phyloP scores from a whole-genome alignment of 2,329 filamentous ascomycete species.

The Colletotrichum filicis region DNA sequence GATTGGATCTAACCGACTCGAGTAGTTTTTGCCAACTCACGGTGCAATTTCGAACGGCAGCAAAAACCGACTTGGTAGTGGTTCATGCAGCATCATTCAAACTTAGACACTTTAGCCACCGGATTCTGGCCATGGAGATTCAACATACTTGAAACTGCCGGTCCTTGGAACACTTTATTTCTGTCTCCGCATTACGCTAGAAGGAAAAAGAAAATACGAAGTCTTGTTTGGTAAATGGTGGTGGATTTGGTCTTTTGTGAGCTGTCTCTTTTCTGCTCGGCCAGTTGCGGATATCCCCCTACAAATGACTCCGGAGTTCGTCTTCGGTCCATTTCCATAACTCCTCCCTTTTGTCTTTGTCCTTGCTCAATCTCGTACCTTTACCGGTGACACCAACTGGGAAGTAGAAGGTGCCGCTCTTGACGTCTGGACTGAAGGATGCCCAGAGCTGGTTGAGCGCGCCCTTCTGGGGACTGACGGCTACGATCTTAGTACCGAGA shows the following conservation, averaged over 20 bases:
- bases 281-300: background rate
- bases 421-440: slow-evolving; percentile 37
- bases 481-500: slow-evolving; percentile 72
- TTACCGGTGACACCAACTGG: slow-evolving; percentile 44
- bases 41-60: slow-evolving; percentile 20
- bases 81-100: slow-evolving; percentile 3
- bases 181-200: slow-evolving; percentile 16
- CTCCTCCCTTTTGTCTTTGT: slow-evolving; percentile 41
- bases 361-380: slow-evolving; percentile 36
- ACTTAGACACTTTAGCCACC: background rate
- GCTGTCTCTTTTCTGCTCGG: background rate
- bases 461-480: slow-evolving; percentile 39
- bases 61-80: slow-evolving; percentile 15
- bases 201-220: background rate
- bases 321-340: slow-evolving; percentile 51
- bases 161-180: background rate
- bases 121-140: background rate
- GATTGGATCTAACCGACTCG: slow-evolving; percentile 1
- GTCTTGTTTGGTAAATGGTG: background rate
- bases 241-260: no score
- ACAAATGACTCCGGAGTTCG: slow-evolving; percentile 40
- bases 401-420: slow-evolving; percentile 46
- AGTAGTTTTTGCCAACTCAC: background rate
- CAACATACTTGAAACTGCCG: slow-evolving; percentile 22
- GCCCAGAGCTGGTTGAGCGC: slow-evolving; percentile 46